Evolutionary conservation across 2,329 filamentous ascomycete genomes (phyloP), one percentile per base, ranked within the genome.

Genomic region (Colletotrichum navitas): DNA sequence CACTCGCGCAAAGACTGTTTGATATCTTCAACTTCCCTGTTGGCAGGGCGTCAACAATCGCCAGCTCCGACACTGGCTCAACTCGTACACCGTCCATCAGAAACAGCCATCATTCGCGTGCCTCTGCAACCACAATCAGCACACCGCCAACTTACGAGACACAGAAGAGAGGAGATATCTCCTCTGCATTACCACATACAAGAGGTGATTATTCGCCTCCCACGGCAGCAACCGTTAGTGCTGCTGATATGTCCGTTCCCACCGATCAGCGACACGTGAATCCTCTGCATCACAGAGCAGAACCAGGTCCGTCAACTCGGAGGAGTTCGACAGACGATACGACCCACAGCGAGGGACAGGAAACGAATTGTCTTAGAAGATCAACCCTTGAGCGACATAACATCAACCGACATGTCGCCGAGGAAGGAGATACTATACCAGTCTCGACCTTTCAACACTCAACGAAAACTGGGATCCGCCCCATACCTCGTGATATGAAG

Each of bases 31-130:
- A 73, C 5, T 61, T 81, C 18, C 80, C 80, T 2, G 24, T 76
- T 1, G 81, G 81, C 6, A 79, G 75, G 66, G 80, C 79, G 8
- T 82, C 80, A 0, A 83, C 81, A 1, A 79, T 83, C 60, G 75
- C 74, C 36, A 80, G 75, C 49, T 75, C 74, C 3, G 58, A 65
- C 39, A 62, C 55, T 34, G 56, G 43, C 11, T 72, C 56, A 34
- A 24, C 34, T 11, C 56, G 34, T n/a, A 36, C n/a, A 16, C 32
- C 61, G 11, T 66, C 70, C 26, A 24, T 58, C 26, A 29, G 49
- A 11, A 26, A 41, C 29, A 71, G 60, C 18, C 55, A 39, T 49
- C 54, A 21, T 21, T 56, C 70, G 21, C 47, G 60, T 36, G 55
- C 47, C 21, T 72, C 70, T 16, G 51, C 24, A 14, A 60, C 59